Evolutionary conservation across 805 yeast genomes (phyloP).

Genomic region (Grigorovia transvaalensis): DNA sequence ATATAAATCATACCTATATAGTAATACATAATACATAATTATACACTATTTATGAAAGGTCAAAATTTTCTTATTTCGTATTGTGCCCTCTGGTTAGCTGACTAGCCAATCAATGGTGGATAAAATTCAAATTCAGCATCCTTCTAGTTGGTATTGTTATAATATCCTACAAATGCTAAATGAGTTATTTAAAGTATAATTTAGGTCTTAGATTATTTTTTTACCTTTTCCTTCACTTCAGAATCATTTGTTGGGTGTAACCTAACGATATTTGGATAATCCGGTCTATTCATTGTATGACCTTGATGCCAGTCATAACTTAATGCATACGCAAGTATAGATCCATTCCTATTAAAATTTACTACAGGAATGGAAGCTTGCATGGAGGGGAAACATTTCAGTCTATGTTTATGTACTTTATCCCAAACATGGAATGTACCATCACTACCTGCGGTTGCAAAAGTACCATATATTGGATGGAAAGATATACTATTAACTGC

Average conservation of each 20-base stretch:
- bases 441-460: constrained; percentile 90
- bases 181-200: no score
- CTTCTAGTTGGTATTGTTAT: neutral
- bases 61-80: no score
- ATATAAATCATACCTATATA: neutral
- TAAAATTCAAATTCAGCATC: neutral
- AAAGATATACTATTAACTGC: constrained; percentile 71
- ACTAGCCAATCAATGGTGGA: no score
- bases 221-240: constrained; percentile 55
- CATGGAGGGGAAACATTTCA: constrained; percentile 66
- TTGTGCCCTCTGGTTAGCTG: no score
- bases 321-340: constrained; percentile 80
- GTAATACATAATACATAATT: neutral
- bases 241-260: constrained; percentile 79
- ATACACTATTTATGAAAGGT: neutral
- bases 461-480: constrained; percentile 86
- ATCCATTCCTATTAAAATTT: constrained; percentile 73
- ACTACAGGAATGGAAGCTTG: constrained; percentile 63
- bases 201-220: constrained; percentile 14
- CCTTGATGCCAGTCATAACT: constrained; percentile 96
- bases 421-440: constrained; percentile 96
- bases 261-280: constrained; percentile 64
- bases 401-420: constrained; percentile 78
- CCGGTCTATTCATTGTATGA: constrained; percentile 64
- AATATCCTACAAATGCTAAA: neutral